A percentile compares a stretch with the other conserved stretches of the same genome.
Conservation (phyloP, 176 grass and related monocot species). For the Panicum miliaceum region DNA sequence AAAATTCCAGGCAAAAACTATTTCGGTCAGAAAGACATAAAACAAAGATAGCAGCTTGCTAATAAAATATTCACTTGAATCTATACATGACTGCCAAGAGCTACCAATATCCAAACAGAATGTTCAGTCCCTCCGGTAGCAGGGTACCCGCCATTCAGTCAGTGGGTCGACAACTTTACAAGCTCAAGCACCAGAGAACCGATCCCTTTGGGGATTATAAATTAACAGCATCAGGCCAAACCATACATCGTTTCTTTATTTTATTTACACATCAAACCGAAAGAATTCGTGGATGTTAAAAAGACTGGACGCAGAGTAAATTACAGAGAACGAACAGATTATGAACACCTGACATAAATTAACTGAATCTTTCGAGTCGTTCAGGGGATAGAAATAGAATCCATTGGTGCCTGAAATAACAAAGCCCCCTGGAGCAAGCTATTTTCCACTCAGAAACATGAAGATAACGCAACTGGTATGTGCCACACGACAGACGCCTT, state of each 20-base stretch:
- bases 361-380: constrained; percentile 29
- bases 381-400: constrained; percentile 23
- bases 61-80: not conserved
- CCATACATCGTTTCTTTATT: constrained; percentile 31
- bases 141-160: not conserved
- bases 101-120: not conserved
- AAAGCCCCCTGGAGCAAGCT: constrained; percentile 42
- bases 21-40: not conserved
- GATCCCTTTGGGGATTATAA: not conserved
- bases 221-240: constrained; percentile 18
- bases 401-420: constrained; percentile 50
- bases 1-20: not conserved
- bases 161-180: not conserved
- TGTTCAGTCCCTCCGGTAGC: not conserved
- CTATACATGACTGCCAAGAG: not conserved
- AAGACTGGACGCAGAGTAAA: not conserved
- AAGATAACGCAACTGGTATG: not conserved
- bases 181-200: not conserved
- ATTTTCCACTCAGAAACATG: constrained; percentile 27
- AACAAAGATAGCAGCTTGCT: no score
- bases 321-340: constrained; percentile 33
- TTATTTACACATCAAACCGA: constrained; percentile 44
- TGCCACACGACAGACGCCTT: constrained; percentile 22
- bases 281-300: constrained; percentile 19
- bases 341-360: constrained; percentile 37